A percentile compares a stretch with the other conserved stretches of the same genome.
These are phyloP conservation scores for Botrytis sinoallii DNA, from an alignment of 2,329 filamentous ascomycete species.

Conservation along the genomic window DNA sequence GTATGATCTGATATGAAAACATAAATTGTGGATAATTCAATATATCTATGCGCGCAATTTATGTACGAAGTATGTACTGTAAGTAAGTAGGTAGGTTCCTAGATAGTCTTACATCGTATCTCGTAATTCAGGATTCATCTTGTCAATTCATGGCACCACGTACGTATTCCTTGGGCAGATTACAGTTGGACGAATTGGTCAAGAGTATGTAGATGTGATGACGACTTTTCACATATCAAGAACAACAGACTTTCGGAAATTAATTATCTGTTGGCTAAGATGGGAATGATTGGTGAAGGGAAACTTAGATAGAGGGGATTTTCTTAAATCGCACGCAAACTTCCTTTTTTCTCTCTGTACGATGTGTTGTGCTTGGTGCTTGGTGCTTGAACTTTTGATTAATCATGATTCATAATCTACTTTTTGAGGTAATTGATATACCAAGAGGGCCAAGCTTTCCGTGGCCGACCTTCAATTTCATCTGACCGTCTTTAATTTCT, in stretches of 20 bases:
- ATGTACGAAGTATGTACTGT: background rate
- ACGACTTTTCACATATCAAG: background rate
- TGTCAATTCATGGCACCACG: background rate
- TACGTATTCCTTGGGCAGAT: background rate
- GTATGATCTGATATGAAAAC: background rate
- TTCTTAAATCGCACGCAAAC: too few relatives aligned
- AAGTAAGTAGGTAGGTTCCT: background rate
- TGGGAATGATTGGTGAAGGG: background rate
- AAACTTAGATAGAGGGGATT: background rate
- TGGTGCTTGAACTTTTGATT: background rate
- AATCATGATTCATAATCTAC: slow-evolving; percentile 7
- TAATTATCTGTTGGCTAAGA: background rate
- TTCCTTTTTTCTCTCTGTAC: background rate
- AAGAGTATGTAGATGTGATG: background rate
- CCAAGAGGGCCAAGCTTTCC: slow-evolving; percentile 16
- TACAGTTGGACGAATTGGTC: background rate
- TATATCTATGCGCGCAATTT: slow-evolving; percentile 8
- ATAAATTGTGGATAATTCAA: slow-evolving; percentile 1
- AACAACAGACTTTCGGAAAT: slow-evolving; percentile 3
- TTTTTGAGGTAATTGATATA: background rate
- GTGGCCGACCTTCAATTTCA: slow-evolving; percentile 6
- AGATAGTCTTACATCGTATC: background rate
- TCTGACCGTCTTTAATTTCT: background rate
- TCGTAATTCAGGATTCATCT: background rate
- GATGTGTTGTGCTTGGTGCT: background rate